Evolutionary conservation across 2,329 filamentous ascomycete genomes (phyloP), one percentile per base, ranked within the genome.

Genomic region (Epichloe gansuensis): DNA sequence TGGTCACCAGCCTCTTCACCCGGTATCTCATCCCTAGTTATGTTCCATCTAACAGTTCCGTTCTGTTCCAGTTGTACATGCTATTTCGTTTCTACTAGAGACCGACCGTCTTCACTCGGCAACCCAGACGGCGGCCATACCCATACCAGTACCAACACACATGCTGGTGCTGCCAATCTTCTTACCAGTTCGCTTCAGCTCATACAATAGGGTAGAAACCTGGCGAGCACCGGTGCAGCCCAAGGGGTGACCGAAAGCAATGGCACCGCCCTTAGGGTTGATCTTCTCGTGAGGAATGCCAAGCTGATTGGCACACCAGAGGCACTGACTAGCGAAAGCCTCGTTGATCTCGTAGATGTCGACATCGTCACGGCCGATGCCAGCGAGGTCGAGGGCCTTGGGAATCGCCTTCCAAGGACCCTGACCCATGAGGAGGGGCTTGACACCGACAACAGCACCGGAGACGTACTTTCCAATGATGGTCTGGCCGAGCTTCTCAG

Each of bases 301-400:
- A 23, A 98, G 80, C 75, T 96, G 84, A 63, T 93, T 87, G 57
- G 87, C 81, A 69, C 89, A 96, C 86, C 87, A 97, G 59, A 97
- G 70, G 70, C 89, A 95, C 77, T 97, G 91, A 57, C 82, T 87
- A 35, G 93, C 93, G 68, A 98, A 98, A 1, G 93, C 93, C 79
- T 98, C 93, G 75, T 98, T 98, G 78, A 98, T 96, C 80, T 98
- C 93, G 64, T 81, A 97, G 64, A 97, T 91, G 67, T 97, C 93
- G 34, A 98, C 89, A 60, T 97, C 91, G 53, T 95, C 85, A 70
- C 84, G 88, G 66, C 75, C 76, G 61, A 98, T 82, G 54, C 90
- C 89, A 0, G 90, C 87, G 68, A 93, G 90, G 66, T 87, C 79
- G 52, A 96, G 83, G 4, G 88, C 90, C 66, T 90, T 86, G 58